Percentiles rank a stretch among this genome's conserved stretches.
Evolutionary conservation across 495 filamentous ascomycete genomes (phyloP).

Genomic region (Penicillium ucsense): DNA sequence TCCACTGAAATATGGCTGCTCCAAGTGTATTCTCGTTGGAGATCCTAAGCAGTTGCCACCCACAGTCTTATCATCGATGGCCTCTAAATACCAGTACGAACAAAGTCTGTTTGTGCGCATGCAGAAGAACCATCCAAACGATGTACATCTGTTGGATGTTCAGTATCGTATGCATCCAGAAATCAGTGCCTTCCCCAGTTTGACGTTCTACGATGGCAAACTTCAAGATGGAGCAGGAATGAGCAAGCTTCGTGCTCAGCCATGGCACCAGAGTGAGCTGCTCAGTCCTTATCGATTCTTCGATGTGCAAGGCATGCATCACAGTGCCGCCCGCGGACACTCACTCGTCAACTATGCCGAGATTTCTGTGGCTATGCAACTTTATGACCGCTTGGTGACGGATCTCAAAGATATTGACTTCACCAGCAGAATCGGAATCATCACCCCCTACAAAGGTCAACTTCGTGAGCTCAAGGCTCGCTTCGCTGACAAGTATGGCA

Average conservation of each 20-base stretch:
- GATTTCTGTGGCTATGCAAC: constrained; percentile 68
- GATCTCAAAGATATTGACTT: constrained; percentile 65
- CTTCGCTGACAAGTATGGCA: constrained; percentile 64
- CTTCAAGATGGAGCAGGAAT: constrained; percentile 79
- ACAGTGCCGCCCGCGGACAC: constrained; percentile 63
- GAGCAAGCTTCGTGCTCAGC: constrained; percentile 58
- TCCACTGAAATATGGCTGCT: constrained; percentile 92
- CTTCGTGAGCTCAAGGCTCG: constrained; percentile 64
- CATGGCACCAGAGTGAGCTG: constrained; percentile 75
- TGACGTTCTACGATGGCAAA: constrained; percentile 81
- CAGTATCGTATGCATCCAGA: constrained; percentile 99
- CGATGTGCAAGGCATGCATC: constrained; percentile 83
- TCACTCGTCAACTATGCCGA: constrained; percentile 88
- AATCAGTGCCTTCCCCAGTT: constrained; percentile 82
- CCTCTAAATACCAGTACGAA: constrained; percentile 88
- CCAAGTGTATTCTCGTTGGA: constrained; percentile 93
- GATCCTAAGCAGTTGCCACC: constrained; percentile 96
- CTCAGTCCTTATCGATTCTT: constrained; percentile 97
- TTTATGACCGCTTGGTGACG: constrained; percentile 65
- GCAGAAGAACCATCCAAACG: constrained; percentile 79
- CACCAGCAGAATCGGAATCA: constrained; percentile 82
- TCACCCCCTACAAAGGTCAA: constrained; percentile 94
- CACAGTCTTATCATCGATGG: constrained; percentile 88
- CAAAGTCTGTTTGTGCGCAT: constrained; percentile 97
- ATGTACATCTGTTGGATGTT: constrained; percentile 89